Evolutionary conservation across 805 yeast species (phyloP).

Genomic region (Blastobotrys attinorum): DNA sequence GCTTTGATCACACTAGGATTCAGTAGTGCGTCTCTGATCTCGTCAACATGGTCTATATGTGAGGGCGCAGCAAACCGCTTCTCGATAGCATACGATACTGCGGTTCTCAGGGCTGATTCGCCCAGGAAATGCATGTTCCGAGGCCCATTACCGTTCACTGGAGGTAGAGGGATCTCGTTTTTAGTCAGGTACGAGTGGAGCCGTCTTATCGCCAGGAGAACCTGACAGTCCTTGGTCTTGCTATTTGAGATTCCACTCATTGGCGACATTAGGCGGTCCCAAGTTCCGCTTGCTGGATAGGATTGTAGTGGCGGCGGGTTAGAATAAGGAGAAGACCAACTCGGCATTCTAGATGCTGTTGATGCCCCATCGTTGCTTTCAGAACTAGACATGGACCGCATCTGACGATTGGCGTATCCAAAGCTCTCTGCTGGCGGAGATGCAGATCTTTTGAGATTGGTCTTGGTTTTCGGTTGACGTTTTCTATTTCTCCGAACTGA

Average conservation of each 20-base stretch:
- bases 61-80: constrained; percentile 39
- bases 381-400: not conserved
- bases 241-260: constrained; percentile 12
- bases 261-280: too few species aligned
- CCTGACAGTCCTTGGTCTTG: constrained; percentile 4
- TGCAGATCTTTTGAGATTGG: not conserved
- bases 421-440: not conserved
- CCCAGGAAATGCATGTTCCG: constrained; percentile 50
- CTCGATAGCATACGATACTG: constrained; percentile 57
- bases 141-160: not conserved
- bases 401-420: not conserved
- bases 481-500: constrained; percentile 77
- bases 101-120: constrained; percentile 42
- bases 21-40: constrained; percentile 11
- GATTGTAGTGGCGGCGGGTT: not conserved
- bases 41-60: not conserved
- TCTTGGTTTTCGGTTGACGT: constrained; percentile 13
- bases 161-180: not conserved
- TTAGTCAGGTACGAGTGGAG: constrained; percentile 6
- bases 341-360: not conserved
- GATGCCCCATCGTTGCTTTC: not conserved
- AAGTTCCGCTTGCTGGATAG: not conserved
- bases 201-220: constrained; percentile 9
- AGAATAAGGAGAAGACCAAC: too few species aligned
- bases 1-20: constrained; percentile 13